Base-by-base conservation (phyloP, 1,284 basidiomycete species). In the Sanghuangporus weigelae region DNA sequence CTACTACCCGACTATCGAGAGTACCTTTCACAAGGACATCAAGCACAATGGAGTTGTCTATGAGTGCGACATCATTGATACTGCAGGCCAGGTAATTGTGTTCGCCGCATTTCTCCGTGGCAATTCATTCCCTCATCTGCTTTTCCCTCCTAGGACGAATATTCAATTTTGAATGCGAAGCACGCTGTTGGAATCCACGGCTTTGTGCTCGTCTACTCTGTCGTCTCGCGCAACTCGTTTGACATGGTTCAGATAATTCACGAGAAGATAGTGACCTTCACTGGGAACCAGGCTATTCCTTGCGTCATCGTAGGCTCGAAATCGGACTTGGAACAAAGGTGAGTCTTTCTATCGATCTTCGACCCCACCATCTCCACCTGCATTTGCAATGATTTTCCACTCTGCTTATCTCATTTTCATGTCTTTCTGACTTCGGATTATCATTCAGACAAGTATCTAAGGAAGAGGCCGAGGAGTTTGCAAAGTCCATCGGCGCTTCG, bases 251-350 rank as follows among this genome's bases (percentile, higher is more conserved):
- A 92, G 74, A 92, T 95, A 71, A 87, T 99, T 46, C 89, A 98
- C 73, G 96, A 99, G 81, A 99, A 99, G 85, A 98, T 99, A 71
- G 81, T 96, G 71, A 90, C 96, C 76, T 98, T 94, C 74, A 94
- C 92, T 60, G 96, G 96, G 57, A 84, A 94, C 60, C 87, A 89
- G 66, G 86, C 88, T 68, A 91, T 98, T 50, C 96, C 97, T 12
- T 96, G 96, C 76, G 95, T 99, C 51, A 88, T 99, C 68, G 96
- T 98, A 26, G 96, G 96, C 14, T 92, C 97, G 71, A 99, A 99
- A 84, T 84, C 83, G 63, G 96, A 99, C 79, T 77, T 99, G 73
- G 82, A 77, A 71, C 81, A 73, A 74, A 90, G 81, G 89, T 93
- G 74, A 73, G 81, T 76, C 69, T 69, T 4, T n/a, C 44, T n/a